Conservation (phyloP, 2,329 filamentous ascomycete species). For the Alternaria tenuissima region DNA sequence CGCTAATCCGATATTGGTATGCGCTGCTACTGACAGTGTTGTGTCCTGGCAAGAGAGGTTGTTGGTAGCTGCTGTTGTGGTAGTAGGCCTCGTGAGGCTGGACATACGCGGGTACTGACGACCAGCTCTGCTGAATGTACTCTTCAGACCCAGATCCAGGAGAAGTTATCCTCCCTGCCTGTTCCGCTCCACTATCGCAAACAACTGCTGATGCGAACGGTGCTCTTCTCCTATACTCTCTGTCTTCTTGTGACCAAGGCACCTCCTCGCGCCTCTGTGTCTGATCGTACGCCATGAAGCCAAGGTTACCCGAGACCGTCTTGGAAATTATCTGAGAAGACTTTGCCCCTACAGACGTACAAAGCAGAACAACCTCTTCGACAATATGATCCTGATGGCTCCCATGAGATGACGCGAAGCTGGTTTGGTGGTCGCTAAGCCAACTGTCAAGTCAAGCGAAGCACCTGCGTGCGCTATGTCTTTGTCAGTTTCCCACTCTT, state of each 20-base stretch:
- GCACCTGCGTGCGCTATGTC: slow-evolving; percentile 2
- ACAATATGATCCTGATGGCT: background rate
- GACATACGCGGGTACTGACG: background rate
- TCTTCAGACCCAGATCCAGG: background rate
- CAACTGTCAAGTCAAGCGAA: background rate
- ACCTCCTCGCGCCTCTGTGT: background rate
- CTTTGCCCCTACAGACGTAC: background rate
- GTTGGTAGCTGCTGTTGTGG: background rate
- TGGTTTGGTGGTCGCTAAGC: background rate
- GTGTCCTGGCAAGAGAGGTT: background rate
- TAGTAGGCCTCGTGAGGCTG: background rate
- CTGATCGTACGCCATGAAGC: slow-evolving; percentile 6
- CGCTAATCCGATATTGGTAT: background rate
- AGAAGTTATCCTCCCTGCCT: background rate
- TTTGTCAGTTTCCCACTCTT: background rate
- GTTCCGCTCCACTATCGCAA: background rate
- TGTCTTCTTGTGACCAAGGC: background rate
- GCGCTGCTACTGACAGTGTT: background rate
- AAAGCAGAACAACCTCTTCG: background rate
- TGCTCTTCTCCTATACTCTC: background rate
- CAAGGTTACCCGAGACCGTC: background rate
- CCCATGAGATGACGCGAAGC: background rate
- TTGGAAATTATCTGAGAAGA: background rate
- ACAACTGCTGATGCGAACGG: background rate
- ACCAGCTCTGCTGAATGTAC: background rate